Evolutionary conservation across 1,284 basidiomycete species (phyloP).

Genomic region (Ganoderma multipileum): DNA sequence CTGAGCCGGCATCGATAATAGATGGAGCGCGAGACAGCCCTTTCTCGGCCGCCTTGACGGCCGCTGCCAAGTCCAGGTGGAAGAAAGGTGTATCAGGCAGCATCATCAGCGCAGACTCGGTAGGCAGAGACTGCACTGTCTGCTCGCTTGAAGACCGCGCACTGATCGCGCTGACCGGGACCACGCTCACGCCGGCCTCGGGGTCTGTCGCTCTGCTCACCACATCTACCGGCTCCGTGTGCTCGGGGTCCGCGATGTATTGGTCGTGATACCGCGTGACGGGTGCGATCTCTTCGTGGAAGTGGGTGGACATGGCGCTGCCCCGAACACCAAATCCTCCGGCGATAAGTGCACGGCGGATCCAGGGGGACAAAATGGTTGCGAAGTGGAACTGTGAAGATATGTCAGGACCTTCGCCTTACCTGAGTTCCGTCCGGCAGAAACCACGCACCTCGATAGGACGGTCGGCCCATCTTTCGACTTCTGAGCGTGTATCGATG

Average conservation of each 20-base stretch:
- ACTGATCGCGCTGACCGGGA: slow-evolving; percentile 7
- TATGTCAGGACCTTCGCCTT: slow-evolving; percentile 1
- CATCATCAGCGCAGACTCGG: slow-evolving; percentile 40
- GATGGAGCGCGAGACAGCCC: slow-evolving; percentile 26
- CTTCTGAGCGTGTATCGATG: slow-evolving; percentile 84
- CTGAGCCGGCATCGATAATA: slow-evolving; percentile 10
- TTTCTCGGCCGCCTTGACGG: slow-evolving; percentile 74
- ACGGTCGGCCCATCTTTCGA: slow-evolving; percentile 86
- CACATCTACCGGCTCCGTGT: slow-evolving; percentile 23
- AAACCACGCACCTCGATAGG: slow-evolving; percentile 59
- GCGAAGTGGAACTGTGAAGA: slow-evolving; percentile 78
- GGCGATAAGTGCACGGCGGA: slow-evolving; percentile 85
- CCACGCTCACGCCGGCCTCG: slow-evolving; percentile 16
- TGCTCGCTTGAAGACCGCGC: slow-evolving; percentile 32
- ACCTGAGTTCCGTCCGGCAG: background rate
- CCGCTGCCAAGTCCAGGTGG: slow-evolving; percentile 80
- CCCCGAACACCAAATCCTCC: slow-evolving; percentile 79
- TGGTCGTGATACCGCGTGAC: slow-evolving; percentile 67
- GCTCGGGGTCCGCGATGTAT: slow-evolving; percentile 36
- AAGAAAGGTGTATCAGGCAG: slow-evolving; percentile 78
- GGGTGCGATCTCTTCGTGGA: slow-evolving; percentile 71
- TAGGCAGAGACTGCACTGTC: slow-evolving; percentile 32
- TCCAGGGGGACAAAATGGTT: slow-evolving; percentile 91
- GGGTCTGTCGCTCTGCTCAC: slow-evolving; percentile 24
- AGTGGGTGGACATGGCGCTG: slow-evolving; percentile 43